Evolutionary conservation across 495 filamentous ascomycete species (phyloP).

Genomic region (Penicillium alfredii): DNA sequence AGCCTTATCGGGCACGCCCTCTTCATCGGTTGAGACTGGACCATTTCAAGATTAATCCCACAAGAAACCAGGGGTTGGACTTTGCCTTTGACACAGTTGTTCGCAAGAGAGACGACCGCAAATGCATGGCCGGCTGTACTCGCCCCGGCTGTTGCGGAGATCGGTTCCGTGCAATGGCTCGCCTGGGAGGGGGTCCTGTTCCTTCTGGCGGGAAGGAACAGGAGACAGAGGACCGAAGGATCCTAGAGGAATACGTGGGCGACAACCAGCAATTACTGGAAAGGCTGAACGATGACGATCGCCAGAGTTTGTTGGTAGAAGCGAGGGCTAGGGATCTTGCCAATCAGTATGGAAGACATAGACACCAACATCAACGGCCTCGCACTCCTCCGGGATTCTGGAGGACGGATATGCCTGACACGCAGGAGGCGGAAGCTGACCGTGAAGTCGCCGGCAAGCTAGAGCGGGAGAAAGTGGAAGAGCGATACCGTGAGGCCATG

Average conservation of each 20-base stretch:
- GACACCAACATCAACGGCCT: constrained; percentile 63
- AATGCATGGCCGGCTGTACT: constrained; percentile 72
- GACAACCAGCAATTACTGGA: constrained; percentile 38
- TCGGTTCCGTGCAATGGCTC: constrained; percentile 59
- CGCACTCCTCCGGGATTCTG: constrained; percentile 81
- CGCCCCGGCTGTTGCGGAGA: constrained; percentile 71
- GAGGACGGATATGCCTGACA: constrained; percentile 80
- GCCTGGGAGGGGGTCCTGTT: constrained; percentile 31
- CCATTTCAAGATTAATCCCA: constrained; percentile 83
- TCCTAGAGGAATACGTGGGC: constrained; percentile 66
- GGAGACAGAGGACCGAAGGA: constrained; percentile 44
- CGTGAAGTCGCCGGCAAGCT: constrained; percentile 52
- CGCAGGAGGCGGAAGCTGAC: constrained; percentile 65
- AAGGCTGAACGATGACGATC: constrained; percentile 44
- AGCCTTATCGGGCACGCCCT: constrained; percentile 48
- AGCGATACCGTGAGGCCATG: constrained; percentile 78
- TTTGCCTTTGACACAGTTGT: constrained; percentile 73
- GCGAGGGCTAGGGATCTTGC: constrained; percentile 64
- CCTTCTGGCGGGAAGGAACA: constrained; percentile 18
- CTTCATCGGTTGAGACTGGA: constrained; percentile 46
- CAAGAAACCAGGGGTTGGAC: constrained; percentile 61
- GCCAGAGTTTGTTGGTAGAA: constrained; percentile 53
- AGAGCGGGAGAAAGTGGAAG: constrained; percentile 58
- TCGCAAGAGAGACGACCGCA: constrained; percentile 65
- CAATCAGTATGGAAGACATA: constrained; percentile 67